Percentiles rank a stretch among this genome's conserved stretches.
Evolutionary conservation across 2,329 filamentous ascomycete genomes (phyloP).

Genomic region (Pseudocercospora ulei): DNA sequence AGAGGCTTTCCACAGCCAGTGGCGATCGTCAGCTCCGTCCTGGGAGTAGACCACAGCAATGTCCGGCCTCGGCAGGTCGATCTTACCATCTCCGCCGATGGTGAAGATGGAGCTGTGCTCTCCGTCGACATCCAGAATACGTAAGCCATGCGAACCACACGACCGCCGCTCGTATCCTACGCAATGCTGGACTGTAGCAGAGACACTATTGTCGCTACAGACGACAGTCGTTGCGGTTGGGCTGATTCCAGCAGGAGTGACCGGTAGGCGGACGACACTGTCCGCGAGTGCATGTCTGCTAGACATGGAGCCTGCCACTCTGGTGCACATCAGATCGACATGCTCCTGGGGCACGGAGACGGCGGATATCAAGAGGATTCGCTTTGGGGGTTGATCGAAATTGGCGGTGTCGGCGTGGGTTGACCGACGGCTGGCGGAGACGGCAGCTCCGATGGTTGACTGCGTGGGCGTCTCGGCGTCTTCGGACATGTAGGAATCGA

Average conservation of each 20-base stretch:
- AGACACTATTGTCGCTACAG: conserved; percentile 14
- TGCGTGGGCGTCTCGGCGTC: conserved; percentile 32
- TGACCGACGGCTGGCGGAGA: conserved; percentile 5
- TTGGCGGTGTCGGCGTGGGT: background rate
- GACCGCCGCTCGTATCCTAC: conserved; percentile 15
- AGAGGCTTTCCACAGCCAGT: conserved; percentile 1
- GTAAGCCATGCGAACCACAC: conserved; percentile 11
- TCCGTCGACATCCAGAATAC: conserved; percentile 16
- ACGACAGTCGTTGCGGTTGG: conserved; percentile 17
- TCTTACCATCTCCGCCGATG: conserved; percentile 17
- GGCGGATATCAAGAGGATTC: conserved; percentile 21
- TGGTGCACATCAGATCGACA: conserved; percentile 18
- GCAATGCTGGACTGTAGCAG: conserved; percentile 23
- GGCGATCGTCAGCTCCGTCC: background rate
- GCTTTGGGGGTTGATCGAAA: conserved; percentile 7
- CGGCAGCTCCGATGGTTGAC: conserved; percentile 21
- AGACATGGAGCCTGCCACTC: conserved; percentile 15
- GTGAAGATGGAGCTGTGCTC: conserved; percentile 17
- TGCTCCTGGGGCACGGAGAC: conserved; percentile 19
- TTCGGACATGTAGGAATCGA: conserved; percentile 29
- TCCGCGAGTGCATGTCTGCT: no score
- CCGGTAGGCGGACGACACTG: conserved; percentile 20
- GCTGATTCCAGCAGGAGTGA: conserved; percentile 18
- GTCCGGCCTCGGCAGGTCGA: conserved; percentile 16
- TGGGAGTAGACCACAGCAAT: conserved; percentile 17